These are phyloP conservation scores for Arachis monticola DNA, from an alignment of 331 rosid species.

Conservation along the genomic window DNA sequence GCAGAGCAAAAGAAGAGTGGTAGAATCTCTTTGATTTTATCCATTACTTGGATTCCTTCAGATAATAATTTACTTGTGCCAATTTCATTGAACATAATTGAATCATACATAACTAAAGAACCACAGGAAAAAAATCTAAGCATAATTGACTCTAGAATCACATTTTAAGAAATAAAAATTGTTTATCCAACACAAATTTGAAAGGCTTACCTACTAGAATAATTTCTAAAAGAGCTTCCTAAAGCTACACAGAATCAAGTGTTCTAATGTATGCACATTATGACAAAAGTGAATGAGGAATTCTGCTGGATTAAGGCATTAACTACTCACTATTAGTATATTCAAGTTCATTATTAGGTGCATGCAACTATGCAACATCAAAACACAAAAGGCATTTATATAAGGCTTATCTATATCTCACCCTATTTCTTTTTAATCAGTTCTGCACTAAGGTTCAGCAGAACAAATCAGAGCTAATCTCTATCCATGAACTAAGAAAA, in stretches of 20 bases:
- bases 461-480: background rate
- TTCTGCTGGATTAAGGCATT: background rate
- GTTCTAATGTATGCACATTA: background rate
- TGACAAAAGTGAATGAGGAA: background rate
- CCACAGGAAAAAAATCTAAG: background rate
- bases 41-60: slow-evolving; percentile 54
- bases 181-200: no score
- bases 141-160: background rate
- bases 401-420: background rate
- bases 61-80: slow-evolving; percentile 15
- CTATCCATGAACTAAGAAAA: background rate
- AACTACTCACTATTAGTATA: background rate
- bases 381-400: no score
- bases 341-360: background rate
- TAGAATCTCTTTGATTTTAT: background rate
- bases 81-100: background rate
- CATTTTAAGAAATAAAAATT: background rate
- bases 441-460: background rate
- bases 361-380: background rate
- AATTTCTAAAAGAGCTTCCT: background rate
- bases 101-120: background rate
- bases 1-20: no score
- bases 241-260: background rate
- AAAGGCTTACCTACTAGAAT: background rate
- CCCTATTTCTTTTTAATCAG: background rate